Conservation (phyloP, 441 rosid genomes). For the Bocquillonia castaneifolia region DNA sequence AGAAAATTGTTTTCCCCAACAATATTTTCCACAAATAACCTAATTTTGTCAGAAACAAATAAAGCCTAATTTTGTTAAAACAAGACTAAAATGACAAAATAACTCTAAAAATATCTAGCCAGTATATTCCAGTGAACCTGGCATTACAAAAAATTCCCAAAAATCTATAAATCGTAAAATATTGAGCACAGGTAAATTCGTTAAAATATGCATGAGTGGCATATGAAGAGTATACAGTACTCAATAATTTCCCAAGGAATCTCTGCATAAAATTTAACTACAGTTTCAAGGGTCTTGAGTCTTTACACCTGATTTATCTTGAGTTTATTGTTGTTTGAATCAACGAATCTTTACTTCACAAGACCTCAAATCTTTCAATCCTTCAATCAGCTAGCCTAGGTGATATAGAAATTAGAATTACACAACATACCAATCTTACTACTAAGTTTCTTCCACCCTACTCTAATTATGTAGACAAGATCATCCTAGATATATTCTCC, state of each 20-base stretch:
- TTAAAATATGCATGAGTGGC: neutral
- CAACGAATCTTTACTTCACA: neutral
- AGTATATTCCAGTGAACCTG: neutral
- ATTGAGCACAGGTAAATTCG: neutral
- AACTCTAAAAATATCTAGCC: neutral
- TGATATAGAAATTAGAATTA: neutral
- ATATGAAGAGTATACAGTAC: neutral
- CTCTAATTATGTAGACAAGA: neutral
- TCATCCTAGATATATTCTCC: neutral
- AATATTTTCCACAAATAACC: neutral
- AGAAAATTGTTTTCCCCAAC: no score
- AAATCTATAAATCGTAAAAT: neutral
- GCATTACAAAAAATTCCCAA: no score
- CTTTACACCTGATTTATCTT: neutral
- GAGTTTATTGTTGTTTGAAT: neutral
- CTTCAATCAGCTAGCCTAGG: neutral
- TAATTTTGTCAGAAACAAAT: neutral
- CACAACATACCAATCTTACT: neutral
- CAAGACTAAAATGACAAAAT: neutral
- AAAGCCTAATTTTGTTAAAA: neutral
- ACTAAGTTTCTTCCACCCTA: neutral
- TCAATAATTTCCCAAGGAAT: neutral
- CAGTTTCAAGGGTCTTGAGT: neutral
- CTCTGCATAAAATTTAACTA: neutral
- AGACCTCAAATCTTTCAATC: neutral